A percentile compares a stretch with the other conserved stretches of the same genome.
Evolutionary conservation across 1,139 yeast species (phyloP).

Genomic region (Candida pseudocylindracea): DNA sequence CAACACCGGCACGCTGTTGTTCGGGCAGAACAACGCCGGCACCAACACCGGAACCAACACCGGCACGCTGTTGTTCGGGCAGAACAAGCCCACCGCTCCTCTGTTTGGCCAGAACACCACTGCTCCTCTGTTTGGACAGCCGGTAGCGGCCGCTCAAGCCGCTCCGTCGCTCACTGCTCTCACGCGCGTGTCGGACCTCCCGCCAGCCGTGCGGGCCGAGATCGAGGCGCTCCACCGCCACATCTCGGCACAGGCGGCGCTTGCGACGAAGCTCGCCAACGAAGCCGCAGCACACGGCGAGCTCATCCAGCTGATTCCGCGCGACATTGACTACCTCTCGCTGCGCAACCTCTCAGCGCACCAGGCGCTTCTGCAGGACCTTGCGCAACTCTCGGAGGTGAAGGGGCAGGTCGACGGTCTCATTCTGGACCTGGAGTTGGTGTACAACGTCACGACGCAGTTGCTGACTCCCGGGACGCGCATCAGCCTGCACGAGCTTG

Average conservation of each 20-base stretch:
- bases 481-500: slow-evolving; percentile 1
- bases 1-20: not conserved
- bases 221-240: too few relatives aligned
- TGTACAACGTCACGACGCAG: slow-evolving; percentile 43
- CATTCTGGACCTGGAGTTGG: slow-evolving; percentile 44
- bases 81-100: too few relatives aligned
- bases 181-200: slow-evolving; percentile 1
- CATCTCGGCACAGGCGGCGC: too few relatives aligned
- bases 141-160: not conserved
- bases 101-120: too few relatives aligned
- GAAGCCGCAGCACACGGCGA: slow-evolving; percentile 44
- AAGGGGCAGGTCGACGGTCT: slow-evolving; percentile 30
- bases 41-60: too few relatives aligned
- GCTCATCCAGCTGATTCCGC: slow-evolving; percentile 58
- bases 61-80: too few relatives aligned
- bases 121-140: too few relatives aligned
- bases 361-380: slow-evolving; percentile 35
- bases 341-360: slow-evolving; percentile 40
- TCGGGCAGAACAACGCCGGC: not conserved
- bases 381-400: slow-evolving; percentile 12
- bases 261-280: slow-evolving; percentile 50
- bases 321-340: slow-evolving; percentile 55
- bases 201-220: too few relatives aligned
- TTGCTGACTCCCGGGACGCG: slow-evolving; percentile 42
- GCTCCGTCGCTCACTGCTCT: slow-evolving; percentile 1